Base-by-base conservation (phyloP, 2,329 filamentous ascomycete genomes). In the Pochonia chlamydosporia region DNA sequence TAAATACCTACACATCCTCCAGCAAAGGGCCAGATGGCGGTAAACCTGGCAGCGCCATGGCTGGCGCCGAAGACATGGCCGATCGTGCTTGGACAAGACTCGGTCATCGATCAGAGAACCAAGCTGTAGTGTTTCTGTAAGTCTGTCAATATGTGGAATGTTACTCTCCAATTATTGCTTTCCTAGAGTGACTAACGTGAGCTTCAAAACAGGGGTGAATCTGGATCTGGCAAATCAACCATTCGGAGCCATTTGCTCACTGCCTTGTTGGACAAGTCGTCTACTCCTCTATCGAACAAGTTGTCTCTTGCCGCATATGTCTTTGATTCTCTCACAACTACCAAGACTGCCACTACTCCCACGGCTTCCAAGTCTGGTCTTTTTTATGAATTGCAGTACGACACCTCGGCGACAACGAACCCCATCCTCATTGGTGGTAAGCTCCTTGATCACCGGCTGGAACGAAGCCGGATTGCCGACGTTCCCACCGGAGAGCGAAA, bases 401-500 rank as follows among this genome's bases (percentile, higher is more conserved):
- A 99, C 64, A 95, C 89, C 1, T 82, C 89, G 0, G 85, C 90
- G 0, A 86, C 85, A 1, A 84, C 87, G 23, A 90, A 87, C 59
- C 93, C 93, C 1, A 83, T 90, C 3, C 76, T 99, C 24, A 88
- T 99, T 54, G 93, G 93, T 69, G 92, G 89, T 57, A 97, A 99
- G 69, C 76, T 99, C 14, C 76, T 99, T 39, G 91, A 97, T 58
- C 93, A 99, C 65, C 82, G 93, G 56, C 73, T 99, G 41, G 93
- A 99, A 68, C 78, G 93, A 48, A 96, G 90, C 68, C 82, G 93
- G 53, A 90, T 99, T 53, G 84, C 93, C 24, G 82, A 89, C 35
- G 91, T 97, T 0, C 93, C 93, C 1, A 96, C 93, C 0, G 93
- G 93, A 57, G 93, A 99, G 70, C 85, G 93, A 39, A 97, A 93